Conservation (phyloP, 2,329 filamentous ascomycete species). For the Xylariaceae sp. region DNA sequence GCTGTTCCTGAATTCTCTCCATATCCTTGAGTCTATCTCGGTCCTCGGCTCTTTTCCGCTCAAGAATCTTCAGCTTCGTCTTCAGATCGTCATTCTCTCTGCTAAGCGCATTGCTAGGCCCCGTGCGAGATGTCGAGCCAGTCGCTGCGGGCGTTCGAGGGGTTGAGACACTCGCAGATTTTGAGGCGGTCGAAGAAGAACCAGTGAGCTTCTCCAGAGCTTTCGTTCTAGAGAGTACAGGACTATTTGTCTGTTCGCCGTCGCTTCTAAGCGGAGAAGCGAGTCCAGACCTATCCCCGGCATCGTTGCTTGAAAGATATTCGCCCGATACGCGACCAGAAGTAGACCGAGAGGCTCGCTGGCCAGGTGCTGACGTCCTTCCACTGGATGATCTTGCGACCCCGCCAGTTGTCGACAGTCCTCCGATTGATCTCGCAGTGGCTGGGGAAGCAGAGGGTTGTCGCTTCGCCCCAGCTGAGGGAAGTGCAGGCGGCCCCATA, state of each 20-base stretch:
- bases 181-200: slow-evolving; percentile 31
- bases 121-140: slow-evolving; percentile 34
- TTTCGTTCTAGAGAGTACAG: slow-evolving; percentile 45
- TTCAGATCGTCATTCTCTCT: slow-evolving; percentile 83
- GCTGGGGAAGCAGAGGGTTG: slow-evolving; percentile 40
- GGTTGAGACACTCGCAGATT: slow-evolving; percentile 24
- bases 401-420: slow-evolving; percentile 20
- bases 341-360: slow-evolving; percentile 36
- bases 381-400: slow-evolving; percentile 37
- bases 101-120: slow-evolving; percentile 44
- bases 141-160: slow-evolving; percentile 27
- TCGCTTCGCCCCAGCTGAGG: slow-evolving; percentile 39
- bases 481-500: slow-evolving; percentile 60
- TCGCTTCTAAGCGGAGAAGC: slow-evolving; percentile 48
- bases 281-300: slow-evolving; percentile 35
- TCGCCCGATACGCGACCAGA: slow-evolving; percentile 43
- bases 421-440: slow-evolving; percentile 24
- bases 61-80: slow-evolving; percentile 77
- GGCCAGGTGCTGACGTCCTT: slow-evolving; percentile 35
- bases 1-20: slow-evolving; percentile 69
- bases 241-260: slow-evolving; percentile 46
- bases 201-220: slow-evolving; percentile 46
- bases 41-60: slow-evolving; percentile 81
- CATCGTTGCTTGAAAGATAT: slow-evolving; percentile 40
- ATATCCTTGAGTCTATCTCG: slow-evolving; percentile 76